These are phyloP conservation scores for Metschnikowia sp. DNA, from an alignment of 805 yeast species.

Conservation along the genomic window DNA sequence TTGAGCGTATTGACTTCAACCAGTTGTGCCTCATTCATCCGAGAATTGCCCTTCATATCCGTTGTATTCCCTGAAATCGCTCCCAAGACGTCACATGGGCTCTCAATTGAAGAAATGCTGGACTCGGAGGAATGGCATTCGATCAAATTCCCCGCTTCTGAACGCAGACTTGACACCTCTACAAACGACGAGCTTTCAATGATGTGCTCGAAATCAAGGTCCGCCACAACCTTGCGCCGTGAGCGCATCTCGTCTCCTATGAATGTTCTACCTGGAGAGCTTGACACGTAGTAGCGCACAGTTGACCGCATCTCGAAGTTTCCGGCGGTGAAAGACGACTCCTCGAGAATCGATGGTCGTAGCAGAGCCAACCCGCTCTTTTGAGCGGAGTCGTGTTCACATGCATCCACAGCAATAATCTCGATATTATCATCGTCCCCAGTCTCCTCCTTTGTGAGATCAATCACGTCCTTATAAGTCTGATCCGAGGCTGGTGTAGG, in stretches of 20 bases:
- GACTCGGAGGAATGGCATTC: background rate
- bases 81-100: too few relatives aligned
- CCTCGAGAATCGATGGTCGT: constrained; percentile 6
- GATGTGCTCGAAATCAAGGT: constrained; percentile 28
- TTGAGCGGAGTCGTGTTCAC: background rate
- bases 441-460: constrained; percentile 13
- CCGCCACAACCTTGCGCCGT: constrained; percentile 28
- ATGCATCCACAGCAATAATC: constrained; percentile 13
- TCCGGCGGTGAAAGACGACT: constrained; percentile 1
- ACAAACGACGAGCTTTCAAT: constrained; percentile 17
- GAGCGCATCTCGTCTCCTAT: constrained; percentile 21
- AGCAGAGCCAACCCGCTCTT: background rate
- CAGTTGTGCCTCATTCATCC: too few relatives aligned
- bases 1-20: too few relatives aligned
- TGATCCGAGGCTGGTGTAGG: background rate
- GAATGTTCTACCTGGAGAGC: constrained; percentile 25
- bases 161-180: background rate
- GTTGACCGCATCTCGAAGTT: constrained; percentile 4
- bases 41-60: too few relatives aligned
- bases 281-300: constrained; percentile 21
- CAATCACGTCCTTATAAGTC: constrained; percentile 12
- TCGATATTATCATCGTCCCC: constrained; percentile 16
- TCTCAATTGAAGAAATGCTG: too few relatives aligned
- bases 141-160: too few relatives aligned
- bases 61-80: too few relatives aligned